Conservation (phyloP, 257 asterid species). For the Petunia axillaris region DNA sequence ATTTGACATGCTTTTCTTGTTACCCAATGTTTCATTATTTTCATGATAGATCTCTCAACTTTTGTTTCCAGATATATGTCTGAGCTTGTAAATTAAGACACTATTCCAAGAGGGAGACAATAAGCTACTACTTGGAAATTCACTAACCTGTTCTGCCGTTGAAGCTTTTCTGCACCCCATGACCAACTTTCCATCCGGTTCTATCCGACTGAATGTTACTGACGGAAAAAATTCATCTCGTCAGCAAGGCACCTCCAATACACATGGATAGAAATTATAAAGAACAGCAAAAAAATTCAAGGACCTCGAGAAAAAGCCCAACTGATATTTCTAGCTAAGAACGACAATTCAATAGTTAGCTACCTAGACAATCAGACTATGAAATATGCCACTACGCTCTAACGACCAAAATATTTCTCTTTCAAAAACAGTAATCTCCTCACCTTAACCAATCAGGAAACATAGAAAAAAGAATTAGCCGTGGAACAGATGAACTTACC, state of each 20-base stretch:
- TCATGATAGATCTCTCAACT: background rate
- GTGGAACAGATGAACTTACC: constrained; percentile 57
- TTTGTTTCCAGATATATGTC: constrained; percentile 7
- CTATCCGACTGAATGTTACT: constrained; percentile 94
- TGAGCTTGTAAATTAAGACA: background rate
- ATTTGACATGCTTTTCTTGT: constrained; percentile 10
- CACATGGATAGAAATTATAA: background rate
- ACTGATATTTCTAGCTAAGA: constrained; percentile 37
- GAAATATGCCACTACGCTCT: constrained; percentile 16
- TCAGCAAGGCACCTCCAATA: constrained; percentile 12
- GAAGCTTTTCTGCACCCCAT: constrained; percentile 92
- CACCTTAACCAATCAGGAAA: constrained; percentile 24
- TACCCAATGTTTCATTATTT: constrained; percentile 7
- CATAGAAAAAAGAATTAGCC: background rate
- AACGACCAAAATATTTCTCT: background rate
- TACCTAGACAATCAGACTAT: background rate
- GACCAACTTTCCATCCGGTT: constrained; percentile 92
- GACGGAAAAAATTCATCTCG: constrained; percentile 36
- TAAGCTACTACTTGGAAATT: constrained; percentile 12
- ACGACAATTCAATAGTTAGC: constrained; percentile 27
- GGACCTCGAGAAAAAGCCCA: background rate
- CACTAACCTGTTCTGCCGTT: constrained; percentile 69
- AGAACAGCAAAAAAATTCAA: background rate
- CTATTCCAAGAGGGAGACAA: background rate
- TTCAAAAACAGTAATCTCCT: constrained; percentile 1